Percentiles rank a stretch among this genome's conserved stretches.
Evolutionary conservation across 2,329 filamentous ascomycete genomes (phyloP).

Genomic region (Hypoxylon sp.): DNA sequence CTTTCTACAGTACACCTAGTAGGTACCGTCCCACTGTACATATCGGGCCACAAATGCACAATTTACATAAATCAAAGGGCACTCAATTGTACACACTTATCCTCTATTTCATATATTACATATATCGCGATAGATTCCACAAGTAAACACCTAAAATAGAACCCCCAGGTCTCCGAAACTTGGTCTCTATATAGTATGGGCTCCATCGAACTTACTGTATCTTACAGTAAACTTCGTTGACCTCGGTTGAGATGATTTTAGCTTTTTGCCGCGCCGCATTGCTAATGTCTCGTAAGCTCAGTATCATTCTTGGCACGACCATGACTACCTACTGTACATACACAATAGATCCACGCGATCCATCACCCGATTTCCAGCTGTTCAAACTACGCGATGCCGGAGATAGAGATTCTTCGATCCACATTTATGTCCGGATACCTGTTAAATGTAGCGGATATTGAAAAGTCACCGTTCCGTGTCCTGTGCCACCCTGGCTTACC

Average conservation of each 20-base stretch:
- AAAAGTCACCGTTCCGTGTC: constrained; percentile 2
- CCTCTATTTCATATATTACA: neutral
- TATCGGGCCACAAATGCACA: neutral
- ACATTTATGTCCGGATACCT: constrained; percentile 10
- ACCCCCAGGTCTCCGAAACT: neutral
- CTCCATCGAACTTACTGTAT: neutral
- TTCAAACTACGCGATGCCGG: constrained; percentile 8
- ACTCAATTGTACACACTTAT: neutral
- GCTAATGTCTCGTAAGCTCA: constrained; percentile 5
- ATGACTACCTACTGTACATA: neutral
- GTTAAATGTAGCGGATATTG: neutral
- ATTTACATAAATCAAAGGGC: neutral
- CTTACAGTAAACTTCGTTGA: neutral
- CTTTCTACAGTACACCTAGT: neutral
- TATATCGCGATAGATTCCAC: constrained; percentile 3
- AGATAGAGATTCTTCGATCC: constrained; percentile 5
- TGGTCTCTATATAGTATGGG: neutral
- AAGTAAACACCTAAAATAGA: neutral
- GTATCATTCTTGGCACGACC: constrained; percentile 7
- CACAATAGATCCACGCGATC: constrained; percentile 9
- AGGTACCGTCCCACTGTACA: too few relatives aligned
- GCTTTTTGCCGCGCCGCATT: constrained; percentile 2
- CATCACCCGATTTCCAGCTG: constrained; percentile 21
- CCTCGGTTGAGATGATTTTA: constrained; percentile 5
- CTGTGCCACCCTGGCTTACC: neutral